Base-by-base conservation (phyloP, 2,329 filamentous ascomycete species). In the Fusarium transvaalense region DNA sequence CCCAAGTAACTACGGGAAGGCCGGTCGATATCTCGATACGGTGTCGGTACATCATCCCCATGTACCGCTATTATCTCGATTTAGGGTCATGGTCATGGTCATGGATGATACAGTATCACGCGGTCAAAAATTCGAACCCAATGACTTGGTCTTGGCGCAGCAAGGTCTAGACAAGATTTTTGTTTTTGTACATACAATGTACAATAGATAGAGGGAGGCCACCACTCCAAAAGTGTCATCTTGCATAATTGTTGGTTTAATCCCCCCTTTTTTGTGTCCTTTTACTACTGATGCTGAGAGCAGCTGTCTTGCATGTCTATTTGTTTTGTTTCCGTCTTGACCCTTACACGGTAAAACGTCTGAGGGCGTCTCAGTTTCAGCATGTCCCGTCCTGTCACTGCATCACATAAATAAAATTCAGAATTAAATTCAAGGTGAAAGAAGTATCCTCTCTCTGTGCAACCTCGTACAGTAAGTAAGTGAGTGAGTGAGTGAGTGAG, bases 331-430 rank as follows among this genome's bases (percentile, higher is more conserved):
- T 66, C n/a, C 47, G n/a, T 34, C 29, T 32, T 25, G 27, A 32
- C 55, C 48, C 54, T 60, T 37, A 17, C 17, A 38, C 21, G 46
- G 42, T 6, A 17, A 60, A 65, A 29, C 42, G 56, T 66, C 56
- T 58, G 62, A 53, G 57, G 46, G 46, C 34, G 64, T 63, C 62
- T 66, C 47, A 41, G 64, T 53, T 66, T 66, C 62, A 66, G 62
- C 58, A 25, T 39, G 23, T 51, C 19, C 50, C 27, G 35, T 43
- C 21, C 21, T 46, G 51, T 29, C 29, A 48, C 38, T 37, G 57
- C 42, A 62, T 62, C 48, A 41, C 13, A 39, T 38, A 51, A 19
- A 39, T 38, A 51, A 19, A 14, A 51, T 51, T 15, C 46, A 15
- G 29, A 27, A n/a, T 14, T 14, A 50, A 50, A 58, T 31, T 35